A percentile compares a stretch with the other conserved stretches of the same genome.
phyloP scores from a whole-genome alignment of 495 filamentous ascomycete genomes.

The Penicillium cinerascens region DNA sequence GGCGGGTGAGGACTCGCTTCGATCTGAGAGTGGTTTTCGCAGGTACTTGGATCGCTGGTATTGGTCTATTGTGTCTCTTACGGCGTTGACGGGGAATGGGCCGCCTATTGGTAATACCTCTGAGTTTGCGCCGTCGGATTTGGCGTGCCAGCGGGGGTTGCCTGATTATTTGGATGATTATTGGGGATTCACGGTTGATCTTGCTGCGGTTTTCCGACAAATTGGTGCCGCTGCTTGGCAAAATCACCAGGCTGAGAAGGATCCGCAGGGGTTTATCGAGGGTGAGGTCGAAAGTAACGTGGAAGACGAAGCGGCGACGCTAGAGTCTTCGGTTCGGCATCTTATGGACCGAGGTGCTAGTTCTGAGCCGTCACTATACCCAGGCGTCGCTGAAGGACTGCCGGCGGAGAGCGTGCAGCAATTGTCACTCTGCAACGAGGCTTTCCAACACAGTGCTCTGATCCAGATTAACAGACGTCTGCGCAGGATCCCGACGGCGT shows the following conservation, averaged over 20 bases:
- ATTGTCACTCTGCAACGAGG: conserved; percentile 44
- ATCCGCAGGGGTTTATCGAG: conserved; percentile 11
- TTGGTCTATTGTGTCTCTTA: conserved; percentile 45
- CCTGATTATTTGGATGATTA: conserved; percentile 48
- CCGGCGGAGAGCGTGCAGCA: conserved; percentile 34
- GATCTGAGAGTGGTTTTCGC: conserved; percentile 36
- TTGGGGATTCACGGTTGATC: conserved; percentile 44
- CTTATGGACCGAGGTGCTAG: conserved; percentile 35
- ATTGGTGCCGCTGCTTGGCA: conserved; percentile 45
- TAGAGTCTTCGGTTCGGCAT: conserved; percentile 35
- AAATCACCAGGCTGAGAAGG: conserved; percentile 21
- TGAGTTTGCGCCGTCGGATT: conserved; percentile 15
- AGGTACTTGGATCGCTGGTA: conserved; percentile 47
- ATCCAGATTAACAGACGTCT: conserved; percentile 45
- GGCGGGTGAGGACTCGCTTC: conserved; percentile 25
- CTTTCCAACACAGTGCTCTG: conserved; percentile 45
- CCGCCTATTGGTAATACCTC: conserved; percentile 37
- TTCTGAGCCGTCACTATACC: conserved; percentile 37
- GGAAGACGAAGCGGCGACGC: conserved; percentile 28
- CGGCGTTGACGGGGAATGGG: conserved; percentile 45
- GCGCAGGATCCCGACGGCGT: conserved; percentile 32
- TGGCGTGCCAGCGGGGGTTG: conserved; percentile 14
- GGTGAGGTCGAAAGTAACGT: conserved; percentile 23
- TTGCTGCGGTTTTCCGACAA: conserved; percentile 40
- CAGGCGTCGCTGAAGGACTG: conserved; percentile 35